Percentiles rank a stretch among this genome's conserved stretches.
Evolutionary conservation across 208 protist species (phyloP).

Genomic region (Acanthamoeba culbertsoni): DNA sequence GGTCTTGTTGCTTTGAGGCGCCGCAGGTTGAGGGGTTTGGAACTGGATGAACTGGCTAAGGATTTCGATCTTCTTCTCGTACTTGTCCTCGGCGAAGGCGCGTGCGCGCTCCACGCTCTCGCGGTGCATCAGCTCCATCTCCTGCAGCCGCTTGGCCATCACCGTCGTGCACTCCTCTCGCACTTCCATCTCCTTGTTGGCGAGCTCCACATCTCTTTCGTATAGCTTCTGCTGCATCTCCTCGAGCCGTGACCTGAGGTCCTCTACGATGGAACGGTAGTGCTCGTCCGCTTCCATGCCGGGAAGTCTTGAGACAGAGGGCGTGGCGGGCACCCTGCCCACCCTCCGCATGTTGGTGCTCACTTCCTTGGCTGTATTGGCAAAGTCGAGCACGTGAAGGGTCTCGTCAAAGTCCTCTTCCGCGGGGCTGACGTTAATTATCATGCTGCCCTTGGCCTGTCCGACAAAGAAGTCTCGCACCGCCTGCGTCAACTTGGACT

Average conservation of each 20-base stretch:
- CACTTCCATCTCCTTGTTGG: neutral
- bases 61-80: neutral
- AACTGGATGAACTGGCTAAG: neutral
- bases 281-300: neutral
- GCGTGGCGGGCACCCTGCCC: neutral
- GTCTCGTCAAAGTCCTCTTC: conserved; percentile 65
- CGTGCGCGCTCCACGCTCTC: neutral
- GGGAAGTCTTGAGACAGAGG: neutral
- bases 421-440: conserved; percentile 67
- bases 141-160: neutral
- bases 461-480: conserved; percentile 70
- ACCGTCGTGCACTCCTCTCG: neutral
- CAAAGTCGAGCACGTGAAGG: conserved; percentile 27
- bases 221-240: neutral
- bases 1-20: too few species aligned
- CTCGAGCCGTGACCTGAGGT: neutral
- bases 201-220: neutral
- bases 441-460: conserved; percentile 69
- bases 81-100: neutral
- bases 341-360: neutral
- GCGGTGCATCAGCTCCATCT: neutral
- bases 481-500: conserved; percentile 74
- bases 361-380: neutral
- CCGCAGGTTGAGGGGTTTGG: too few species aligned
- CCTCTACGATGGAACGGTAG: neutral